Evolutionary conservation across 306 rosid species (phyloP).

Genomic region (Argentina anserina): DNA sequence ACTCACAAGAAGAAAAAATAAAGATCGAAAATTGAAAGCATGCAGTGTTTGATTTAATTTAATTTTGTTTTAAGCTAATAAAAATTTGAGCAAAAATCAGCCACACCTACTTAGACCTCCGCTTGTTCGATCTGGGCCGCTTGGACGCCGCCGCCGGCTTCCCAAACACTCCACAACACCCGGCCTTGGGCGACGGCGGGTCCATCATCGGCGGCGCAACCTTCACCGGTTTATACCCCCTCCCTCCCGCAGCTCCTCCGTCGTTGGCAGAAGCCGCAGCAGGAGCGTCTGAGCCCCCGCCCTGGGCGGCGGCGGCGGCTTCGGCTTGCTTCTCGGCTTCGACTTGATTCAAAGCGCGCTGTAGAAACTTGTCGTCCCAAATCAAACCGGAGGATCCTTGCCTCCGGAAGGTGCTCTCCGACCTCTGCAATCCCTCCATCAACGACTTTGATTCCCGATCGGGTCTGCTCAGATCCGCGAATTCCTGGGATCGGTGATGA

Average conservation of each 20-base stretch:
- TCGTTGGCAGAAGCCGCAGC: background rate
- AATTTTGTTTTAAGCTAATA: background rate
- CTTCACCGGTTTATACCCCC: background rate
- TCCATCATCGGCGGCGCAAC: conserved; percentile 36
- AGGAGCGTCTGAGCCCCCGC: background rate
- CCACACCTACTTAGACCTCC: conserved; percentile 25
- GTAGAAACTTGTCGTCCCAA: conserved; percentile 58
- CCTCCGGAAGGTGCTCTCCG: conserved; percentile 68
- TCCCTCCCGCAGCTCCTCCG: background rate
- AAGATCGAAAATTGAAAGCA: background rate
- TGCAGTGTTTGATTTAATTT: background rate
- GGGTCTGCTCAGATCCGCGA: background rate
- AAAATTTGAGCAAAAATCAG: background rate
- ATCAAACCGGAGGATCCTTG: conserved; percentile 73
- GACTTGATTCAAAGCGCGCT: conserved; percentile 27
- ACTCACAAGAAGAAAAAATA: background rate
- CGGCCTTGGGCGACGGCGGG: conserved; percentile 74
- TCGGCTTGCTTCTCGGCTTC: conserved; percentile 18
- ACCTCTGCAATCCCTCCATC: conserved; percentile 56
- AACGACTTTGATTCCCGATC: background rate
- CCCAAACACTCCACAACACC: conserved; percentile 57
- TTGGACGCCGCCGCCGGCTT: conserved; percentile 30
- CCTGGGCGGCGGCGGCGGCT: background rate
- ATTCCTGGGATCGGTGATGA: background rate
- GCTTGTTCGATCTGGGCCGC: conserved; percentile 35